Evolutionary conservation across 2,329 filamentous ascomycete species (phyloP).

Genomic region (Aspergillus brunneoviolaceus): DNA sequence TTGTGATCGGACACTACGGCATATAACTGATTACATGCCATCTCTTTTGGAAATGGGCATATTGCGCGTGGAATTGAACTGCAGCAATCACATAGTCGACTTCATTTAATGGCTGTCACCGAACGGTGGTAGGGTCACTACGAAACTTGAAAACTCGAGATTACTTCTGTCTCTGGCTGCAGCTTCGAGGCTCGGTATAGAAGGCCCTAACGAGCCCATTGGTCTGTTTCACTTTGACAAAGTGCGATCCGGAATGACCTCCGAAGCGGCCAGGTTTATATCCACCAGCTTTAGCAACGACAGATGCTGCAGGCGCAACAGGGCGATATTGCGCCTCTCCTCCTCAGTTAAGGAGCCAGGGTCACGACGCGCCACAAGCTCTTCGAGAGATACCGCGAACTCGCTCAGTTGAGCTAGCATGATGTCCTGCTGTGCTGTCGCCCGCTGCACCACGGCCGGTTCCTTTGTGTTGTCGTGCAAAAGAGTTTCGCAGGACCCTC

Average conservation of each 20-base stretch:
- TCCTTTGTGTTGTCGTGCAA: not conserved
- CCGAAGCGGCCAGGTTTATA: not conserved
- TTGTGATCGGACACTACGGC: too few relatives aligned
- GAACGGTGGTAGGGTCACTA: too few relatives aligned
- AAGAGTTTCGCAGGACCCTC: not conserved
- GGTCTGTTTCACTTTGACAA: not conserved
- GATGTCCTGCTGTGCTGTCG: too few relatives aligned
- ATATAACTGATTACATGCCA: too few relatives aligned
- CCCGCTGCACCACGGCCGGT: not conserved
- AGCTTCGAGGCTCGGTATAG: too few relatives aligned
- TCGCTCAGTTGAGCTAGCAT: not conserved
- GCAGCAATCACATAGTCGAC: too few relatives aligned
- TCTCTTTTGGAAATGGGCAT: too few relatives aligned
- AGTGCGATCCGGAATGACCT: not conserved
- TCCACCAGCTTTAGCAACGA: not conserved
- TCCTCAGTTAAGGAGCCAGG: not conserved
- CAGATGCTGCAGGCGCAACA: not conserved
- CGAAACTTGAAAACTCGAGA: too few relatives aligned
- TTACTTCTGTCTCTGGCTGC: too few relatives aligned
- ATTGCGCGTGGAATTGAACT: too few relatives aligned
- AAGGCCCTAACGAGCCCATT: too few relatives aligned
- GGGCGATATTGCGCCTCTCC: not conserved
- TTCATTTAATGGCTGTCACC: too few relatives aligned
- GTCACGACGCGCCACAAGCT: not conserved
- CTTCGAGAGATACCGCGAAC: not conserved